Evolutionary conservation across 1,284 basidiomycete species (phyloP), one percentile per base, ranked within the genome.

Genomic region (Ceratobasidium theobromae): DNA sequence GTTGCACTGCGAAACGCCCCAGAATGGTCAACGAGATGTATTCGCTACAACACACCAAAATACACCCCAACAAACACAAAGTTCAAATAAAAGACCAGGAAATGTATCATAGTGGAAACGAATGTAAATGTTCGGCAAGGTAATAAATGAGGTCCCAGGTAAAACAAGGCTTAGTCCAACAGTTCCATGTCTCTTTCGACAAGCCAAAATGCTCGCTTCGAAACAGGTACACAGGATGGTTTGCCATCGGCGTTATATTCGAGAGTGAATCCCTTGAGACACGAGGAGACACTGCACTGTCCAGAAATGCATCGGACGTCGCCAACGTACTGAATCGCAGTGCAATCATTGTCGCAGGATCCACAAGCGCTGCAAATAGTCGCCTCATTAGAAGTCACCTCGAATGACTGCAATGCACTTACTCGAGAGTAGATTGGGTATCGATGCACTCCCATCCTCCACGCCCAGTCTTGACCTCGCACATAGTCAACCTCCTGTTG

Each of bases 401-500:
- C 4, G 18, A 16, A 38, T 18, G 21, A 11, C 16, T 21, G 11
- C 4, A 8, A 40, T 3, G 16, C 16, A 51, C 57, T 49, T 40
- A 62, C 57, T 62, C 57, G 6, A 62, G 57, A 4, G 57, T 51
- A 18, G 57, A 25, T 11, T 28, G 14, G 6, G 46, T 62, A 18
- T 62, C 46, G n/a, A 62, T 49, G 32, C 57, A 62, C n/a, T 62
- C 57, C 57, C 57, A 62, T 3, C 57, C 57, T 9, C 57, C 57
- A 12, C 46, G 45, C 4, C 57, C 45, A 14, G 45, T 23, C 21
- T 40, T 51, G 14, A 51, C 21, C 23, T 62, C 57, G 16, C 57
- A 62, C 30, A 45, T 45, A 23, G 57, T 62, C 11, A 49, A 33
- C n/a, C 30, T 11, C 33, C 16, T 35, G 23, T 35, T 32, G 18